Evolutionary conservation across 192 early-diverging fungal genomes (phyloP).

Genomic region (Chytriomyces sp.): DNA sequence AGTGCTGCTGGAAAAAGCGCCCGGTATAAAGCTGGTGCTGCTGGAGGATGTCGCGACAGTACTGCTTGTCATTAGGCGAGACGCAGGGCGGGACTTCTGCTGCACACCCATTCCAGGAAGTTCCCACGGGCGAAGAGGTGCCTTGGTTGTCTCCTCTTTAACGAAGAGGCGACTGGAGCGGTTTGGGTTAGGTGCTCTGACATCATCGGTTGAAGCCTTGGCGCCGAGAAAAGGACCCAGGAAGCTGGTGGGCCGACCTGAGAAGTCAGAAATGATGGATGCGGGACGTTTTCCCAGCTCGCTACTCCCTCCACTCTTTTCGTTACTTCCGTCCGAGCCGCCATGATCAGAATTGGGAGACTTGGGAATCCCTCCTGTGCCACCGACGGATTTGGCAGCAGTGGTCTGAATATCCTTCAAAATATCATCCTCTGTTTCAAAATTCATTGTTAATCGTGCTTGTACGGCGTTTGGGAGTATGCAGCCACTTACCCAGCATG

Average conservation of each 20-base stretch:
- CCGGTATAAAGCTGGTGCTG: neutral
- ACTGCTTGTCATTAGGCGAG: neutral
- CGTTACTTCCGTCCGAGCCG: too few species aligned
- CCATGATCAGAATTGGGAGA: too few species aligned
- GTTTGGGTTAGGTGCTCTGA: neutral
- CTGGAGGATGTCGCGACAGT: neutral
- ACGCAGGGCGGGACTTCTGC: neutral
- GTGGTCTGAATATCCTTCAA: too few species aligned
- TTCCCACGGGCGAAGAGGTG: constrained; percentile 16
- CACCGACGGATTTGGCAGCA: too few species aligned
- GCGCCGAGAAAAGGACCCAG: too few species aligned
- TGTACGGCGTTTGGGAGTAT: neutral
- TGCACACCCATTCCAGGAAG: constrained; percentile 21
- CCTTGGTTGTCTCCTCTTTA: constrained; percentile 5
- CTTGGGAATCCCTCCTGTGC: too few species aligned
- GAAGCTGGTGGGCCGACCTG: too few species aligned
- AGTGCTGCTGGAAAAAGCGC: neutral
- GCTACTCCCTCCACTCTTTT: neutral
- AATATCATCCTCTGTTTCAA: too few species aligned
- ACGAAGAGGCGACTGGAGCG: neutral
- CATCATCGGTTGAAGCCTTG: too few species aligned
- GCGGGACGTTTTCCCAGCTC: neutral
- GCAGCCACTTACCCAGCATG: neutral
- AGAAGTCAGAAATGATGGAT: neutral
- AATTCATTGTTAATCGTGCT: neutral